These are phyloP conservation scores for Avena eriantha DNA, from an alignment of 176 grass and related monocot genomes.

Conservation along the genomic window DNA sequence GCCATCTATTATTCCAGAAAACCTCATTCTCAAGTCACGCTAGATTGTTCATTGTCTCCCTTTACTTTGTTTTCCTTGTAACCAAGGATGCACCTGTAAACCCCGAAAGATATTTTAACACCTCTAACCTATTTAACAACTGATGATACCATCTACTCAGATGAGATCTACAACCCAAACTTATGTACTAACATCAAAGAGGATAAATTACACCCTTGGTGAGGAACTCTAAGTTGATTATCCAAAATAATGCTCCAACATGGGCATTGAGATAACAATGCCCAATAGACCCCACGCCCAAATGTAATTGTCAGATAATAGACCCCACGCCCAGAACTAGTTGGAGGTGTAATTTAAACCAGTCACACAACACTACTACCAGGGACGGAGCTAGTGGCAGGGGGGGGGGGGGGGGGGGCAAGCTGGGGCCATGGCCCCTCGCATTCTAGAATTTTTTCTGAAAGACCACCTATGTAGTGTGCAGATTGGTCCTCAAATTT, in stretches of 20 bases:
- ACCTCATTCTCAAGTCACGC: background rate
- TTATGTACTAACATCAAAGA: constrained; percentile 10
- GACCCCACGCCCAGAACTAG: background rate
- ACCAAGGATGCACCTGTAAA: background rate
- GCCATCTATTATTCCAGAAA: constrained; percentile 18
- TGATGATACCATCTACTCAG: background rate
- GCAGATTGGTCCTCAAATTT: too few relatives aligned
- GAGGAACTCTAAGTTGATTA: background rate
- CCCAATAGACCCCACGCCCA: too few relatives aligned
- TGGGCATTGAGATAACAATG: background rate
- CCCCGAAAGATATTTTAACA: background rate
- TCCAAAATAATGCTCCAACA: background rate
- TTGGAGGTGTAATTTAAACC: background rate
- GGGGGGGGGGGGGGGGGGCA: too few relatives aligned
- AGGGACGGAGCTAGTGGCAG: too few relatives aligned
- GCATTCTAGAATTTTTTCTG: too few relatives aligned
- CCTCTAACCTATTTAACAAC: background rate
- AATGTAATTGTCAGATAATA: background rate
- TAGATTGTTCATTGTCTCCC: background rate
- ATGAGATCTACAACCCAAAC: background rate
- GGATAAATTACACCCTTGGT: background rate
- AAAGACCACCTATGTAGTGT: too few relatives aligned
- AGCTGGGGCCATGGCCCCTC: too few relatives aligned
- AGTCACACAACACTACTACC: background rate
- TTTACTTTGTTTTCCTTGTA: constrained; percentile 18